Evolutionary conservation across 352 stramenopile species (phyloP).

Genomic region (Phytophthora hybrid): DNA sequence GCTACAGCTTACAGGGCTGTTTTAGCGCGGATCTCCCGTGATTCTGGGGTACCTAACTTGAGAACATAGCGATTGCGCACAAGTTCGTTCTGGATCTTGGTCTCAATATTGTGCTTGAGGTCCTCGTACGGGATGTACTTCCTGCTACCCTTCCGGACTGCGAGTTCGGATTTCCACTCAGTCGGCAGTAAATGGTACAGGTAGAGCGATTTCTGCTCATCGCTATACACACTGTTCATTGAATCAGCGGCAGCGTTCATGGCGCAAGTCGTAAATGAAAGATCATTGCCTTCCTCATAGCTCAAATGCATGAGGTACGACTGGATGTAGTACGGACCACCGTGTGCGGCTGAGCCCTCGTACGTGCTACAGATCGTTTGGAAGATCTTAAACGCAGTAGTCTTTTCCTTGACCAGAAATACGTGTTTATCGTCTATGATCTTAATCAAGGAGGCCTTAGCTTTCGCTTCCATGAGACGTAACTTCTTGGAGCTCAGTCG

Average conservation of each 20-base stretch:
- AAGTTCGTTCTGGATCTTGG: too few relatives aligned
- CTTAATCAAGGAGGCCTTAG: conserved; percentile 19
- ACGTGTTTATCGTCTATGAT: conserved; percentile 17
- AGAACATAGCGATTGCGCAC: too few relatives aligned
- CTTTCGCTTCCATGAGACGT: conserved; percentile 7
- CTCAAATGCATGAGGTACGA: conserved; percentile 15
- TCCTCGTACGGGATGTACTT: too few relatives aligned
- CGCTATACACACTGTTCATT: neutral
- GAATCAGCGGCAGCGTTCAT: neutral
- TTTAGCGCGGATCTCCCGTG: too few relatives aligned
- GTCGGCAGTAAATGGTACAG: conserved; percentile 1
- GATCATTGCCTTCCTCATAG: neutral
- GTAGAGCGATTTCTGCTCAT: conserved; percentile 10
- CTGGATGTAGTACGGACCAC: conserved; percentile 26
- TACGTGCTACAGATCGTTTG: too few relatives aligned
- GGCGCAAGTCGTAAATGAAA: too few relatives aligned
- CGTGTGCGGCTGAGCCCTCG: conserved; percentile 14
- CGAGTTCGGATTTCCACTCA: neutral
- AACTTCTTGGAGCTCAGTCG: conserved; percentile 20
- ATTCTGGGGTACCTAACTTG: too few relatives aligned
- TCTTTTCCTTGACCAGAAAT: conserved; percentile 19
- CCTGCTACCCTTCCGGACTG: conserved; percentile 4
- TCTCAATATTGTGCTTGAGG: too few relatives aligned
- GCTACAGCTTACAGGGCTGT: too few relatives aligned
- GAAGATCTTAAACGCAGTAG: conserved; percentile 23